A percentile compares a stretch with the other conserved stretches of the same genome.
These are phyloP conservation scores for Leucocoprinus sp. DNA, from an alignment of 768 basidiomycete genomes.

Conservation along the genomic window DNA sequence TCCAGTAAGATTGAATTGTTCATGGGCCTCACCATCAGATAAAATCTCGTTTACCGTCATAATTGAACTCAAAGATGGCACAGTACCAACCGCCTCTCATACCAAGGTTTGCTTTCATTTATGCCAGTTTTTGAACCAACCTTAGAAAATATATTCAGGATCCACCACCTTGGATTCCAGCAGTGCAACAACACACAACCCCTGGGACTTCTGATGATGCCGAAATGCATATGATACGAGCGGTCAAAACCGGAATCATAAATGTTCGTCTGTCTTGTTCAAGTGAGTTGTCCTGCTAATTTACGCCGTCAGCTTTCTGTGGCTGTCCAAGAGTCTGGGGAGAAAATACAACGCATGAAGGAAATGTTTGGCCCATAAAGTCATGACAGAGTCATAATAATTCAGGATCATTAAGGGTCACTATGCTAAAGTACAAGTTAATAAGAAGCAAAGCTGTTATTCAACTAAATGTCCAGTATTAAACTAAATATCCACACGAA, in stretches of 20 bases:
- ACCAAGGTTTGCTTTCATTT: constrained; percentile 30
- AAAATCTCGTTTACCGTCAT: constrained; percentile 76
- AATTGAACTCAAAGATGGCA: constrained; percentile 70
- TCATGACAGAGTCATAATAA: constrained; percentile 14
- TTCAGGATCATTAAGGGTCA: constrained; percentile 14
- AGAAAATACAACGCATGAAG: constrained; percentile 44
- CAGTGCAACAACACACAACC: constrained; percentile 62
- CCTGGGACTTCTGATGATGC: constrained; percentile 53
- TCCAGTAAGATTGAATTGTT: background rate
- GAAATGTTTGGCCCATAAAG: constrained; percentile 14
- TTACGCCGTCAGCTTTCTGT: constrained; percentile 48
- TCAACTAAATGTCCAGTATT: constrained; percentile 60
- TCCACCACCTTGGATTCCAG: constrained; percentile 76
- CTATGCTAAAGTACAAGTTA: constrained; percentile 20
- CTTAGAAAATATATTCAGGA: constrained; percentile 29
- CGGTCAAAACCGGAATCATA: constrained; percentile 78
- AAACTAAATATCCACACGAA: constrained; percentile 80
- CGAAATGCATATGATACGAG: constrained; percentile 67
- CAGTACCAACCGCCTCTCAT: constrained; percentile 41
- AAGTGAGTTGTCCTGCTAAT: background rate
- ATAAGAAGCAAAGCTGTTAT: constrained; percentile 11
- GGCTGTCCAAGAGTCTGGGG: constrained; percentile 72
- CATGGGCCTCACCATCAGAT: constrained; percentile 26
- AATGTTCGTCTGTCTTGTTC: constrained; percentile 38
- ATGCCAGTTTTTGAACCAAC: background rate